These are phyloP conservation scores for Eutrema heterophyllum DNA, from an alignment of 345 rosid genomes.

Conservation along the genomic window DNA sequence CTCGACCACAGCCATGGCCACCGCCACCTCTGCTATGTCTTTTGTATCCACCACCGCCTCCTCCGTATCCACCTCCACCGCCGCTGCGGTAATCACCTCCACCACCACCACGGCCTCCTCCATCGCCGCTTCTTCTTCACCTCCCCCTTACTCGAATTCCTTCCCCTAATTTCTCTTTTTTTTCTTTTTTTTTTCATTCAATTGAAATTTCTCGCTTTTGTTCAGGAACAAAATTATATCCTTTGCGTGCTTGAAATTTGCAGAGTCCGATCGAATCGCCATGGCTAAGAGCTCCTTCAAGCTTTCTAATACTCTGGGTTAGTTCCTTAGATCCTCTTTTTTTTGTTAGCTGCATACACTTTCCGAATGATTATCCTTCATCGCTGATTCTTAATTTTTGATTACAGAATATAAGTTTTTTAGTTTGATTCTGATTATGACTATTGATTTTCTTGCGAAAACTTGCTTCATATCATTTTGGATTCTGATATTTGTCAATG, in stretches of 20 bases:
- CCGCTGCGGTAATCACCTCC: too few relatives aligned
- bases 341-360: not conserved
- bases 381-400: not conserved
- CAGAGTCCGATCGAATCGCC: constrained; percentile 29
- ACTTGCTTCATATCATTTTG: not conserved
- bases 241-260: constrained; percentile 21
- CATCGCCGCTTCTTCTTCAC: too few relatives aligned
- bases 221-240: constrained; percentile 11
- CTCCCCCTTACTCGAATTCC: too few relatives aligned
- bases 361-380: not conserved
- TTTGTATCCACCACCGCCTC: too few relatives aligned
- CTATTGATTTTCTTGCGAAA: not conserved
- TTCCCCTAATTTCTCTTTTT: too few relatives aligned
- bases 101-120: too few relatives aligned
- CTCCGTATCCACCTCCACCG: too few relatives aligned
- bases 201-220: too few relatives aligned
- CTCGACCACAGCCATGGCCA: too few relatives aligned
- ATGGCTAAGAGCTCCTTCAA: constrained; percentile 84
- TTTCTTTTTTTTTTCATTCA: too few relatives aligned
- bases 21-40: too few relatives aligned
- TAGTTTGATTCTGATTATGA: not conserved
- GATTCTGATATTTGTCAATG: not conserved
- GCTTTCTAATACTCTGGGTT: constrained; percentile 84
- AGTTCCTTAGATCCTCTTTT: not conserved
- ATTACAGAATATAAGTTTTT: not conserved